A percentile compares a stretch with the other conserved stretches of the same genome.
These are phyloP conservation scores for Phlebopus sp. DNA, from an alignment of 1,284 basidiomycete genomes.

Conservation along the genomic window DNA sequence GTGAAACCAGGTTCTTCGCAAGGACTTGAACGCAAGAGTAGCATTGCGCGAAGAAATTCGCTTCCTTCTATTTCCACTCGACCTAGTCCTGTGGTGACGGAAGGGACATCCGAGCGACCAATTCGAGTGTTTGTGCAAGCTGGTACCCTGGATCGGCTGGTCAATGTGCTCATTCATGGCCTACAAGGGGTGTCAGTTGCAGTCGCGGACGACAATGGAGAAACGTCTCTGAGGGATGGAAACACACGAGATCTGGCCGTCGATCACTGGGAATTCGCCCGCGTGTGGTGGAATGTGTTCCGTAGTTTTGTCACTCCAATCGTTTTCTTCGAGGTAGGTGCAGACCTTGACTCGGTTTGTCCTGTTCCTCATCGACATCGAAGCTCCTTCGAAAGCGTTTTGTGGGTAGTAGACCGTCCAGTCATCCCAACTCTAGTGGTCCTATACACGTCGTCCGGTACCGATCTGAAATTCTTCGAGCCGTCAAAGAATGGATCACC, in stretches of 20 bases:
- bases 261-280: slow-evolving; percentile 67
- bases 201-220: slow-evolving; percentile 79
- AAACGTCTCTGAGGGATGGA: slow-evolving; percentile 68
- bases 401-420: slow-evolving; percentile 44
- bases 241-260: slow-evolving; percentile 67
- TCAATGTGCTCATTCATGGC: slow-evolving; percentile 72
- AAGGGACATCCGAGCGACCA: slow-evolving; percentile 61
- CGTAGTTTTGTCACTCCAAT: slow-evolving; percentile 75
- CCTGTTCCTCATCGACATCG: slow-evolving; percentile 9
- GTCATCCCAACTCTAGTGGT: slow-evolving; percentile 34
- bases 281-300: slow-evolving; percentile 78
- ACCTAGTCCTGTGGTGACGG: slow-evolving; percentile 51
- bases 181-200: slow-evolving; percentile 74
- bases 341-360: slow-evolving; percentile 1
- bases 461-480: slow-evolving; percentile 60
- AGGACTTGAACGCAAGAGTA: slow-evolving; percentile 69
- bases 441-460: slow-evolving; percentile 40
- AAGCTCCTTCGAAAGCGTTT: slow-evolving; percentile 76
- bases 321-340: slow-evolving; percentile 77
- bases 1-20: slow-evolving; percentile 67
- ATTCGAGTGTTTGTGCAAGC: slow-evolving; percentile 73
- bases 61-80: slow-evolving; percentile 70
- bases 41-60: slow-evolving; percentile 70
- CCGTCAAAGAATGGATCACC: slow-evolving; percentile 67
- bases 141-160: slow-evolving; percentile 70